Evolutionary conservation across 2,329 filamentous ascomycete genomes (phyloP).

Genomic region (Aureobasidium pullulans): DNA sequence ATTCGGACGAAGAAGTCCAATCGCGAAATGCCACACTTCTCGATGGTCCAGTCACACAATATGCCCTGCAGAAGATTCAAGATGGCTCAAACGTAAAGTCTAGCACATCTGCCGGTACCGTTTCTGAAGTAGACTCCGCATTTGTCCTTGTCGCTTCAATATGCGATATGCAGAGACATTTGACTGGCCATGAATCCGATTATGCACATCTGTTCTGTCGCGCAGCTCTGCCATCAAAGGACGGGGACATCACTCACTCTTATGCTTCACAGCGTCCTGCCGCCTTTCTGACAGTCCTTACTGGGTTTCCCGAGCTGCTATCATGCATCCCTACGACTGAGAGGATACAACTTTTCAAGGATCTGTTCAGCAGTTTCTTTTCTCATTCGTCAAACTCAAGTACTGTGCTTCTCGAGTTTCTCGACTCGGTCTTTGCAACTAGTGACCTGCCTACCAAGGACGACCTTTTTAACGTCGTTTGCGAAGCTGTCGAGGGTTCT

Average conservation of each 20-base stretch:
- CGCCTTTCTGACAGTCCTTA: slow-evolving; percentile 6
- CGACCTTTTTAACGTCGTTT: slow-evolving; percentile 1
- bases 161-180: slow-evolving; percentile 10
- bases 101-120: neutral
- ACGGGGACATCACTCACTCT: neutral
- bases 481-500: neutral
- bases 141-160: slow-evolving; percentile 12
- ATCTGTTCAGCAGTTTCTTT: neutral
- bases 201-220: neutral
- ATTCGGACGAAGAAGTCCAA: neutral
- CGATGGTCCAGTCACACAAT: neutral
- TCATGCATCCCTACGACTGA: neutral
- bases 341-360: neutral
- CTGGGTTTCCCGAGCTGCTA: neutral
- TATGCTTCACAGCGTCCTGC: neutral
- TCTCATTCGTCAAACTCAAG: neutral
- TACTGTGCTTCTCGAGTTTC: neutral
- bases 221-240: neutral
- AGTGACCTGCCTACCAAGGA: neutral
- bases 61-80: neutral
- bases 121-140: slow-evolving; percentile 3
- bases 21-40: neutral
- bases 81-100: neutral
- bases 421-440: neutral
- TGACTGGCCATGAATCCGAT: neutral